These are phyloP conservation scores for Symbiodinium pilosum DNA, from an alignment of 73 alveolate genomes.

Conservation along the genomic window DNA sequence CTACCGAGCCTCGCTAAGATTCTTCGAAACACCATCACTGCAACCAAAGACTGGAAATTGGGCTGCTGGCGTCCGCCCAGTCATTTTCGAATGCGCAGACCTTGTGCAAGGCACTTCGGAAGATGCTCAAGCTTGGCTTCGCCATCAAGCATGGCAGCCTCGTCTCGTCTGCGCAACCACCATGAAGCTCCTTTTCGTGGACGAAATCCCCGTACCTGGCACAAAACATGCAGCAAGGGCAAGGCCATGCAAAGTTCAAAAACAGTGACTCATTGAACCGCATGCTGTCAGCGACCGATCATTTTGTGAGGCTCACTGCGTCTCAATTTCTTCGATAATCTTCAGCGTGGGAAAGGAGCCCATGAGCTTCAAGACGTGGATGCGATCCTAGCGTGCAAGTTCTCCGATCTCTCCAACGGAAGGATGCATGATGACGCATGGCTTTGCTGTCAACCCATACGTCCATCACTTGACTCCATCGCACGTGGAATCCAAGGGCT, in stretches of 20 bases:
- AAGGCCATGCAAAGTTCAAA: not conserved
- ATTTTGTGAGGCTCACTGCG: slow-evolving; percentile 26
- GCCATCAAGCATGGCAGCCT: not conserved
- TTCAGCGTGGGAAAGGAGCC: slow-evolving; percentile 49
- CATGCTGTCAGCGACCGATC: not conserved
- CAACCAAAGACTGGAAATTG: too few relatives aligned
- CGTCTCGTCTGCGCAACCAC: slow-evolving; percentile 53
- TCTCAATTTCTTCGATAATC: slow-evolving; percentile 70
- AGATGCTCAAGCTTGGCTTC: not conserved
- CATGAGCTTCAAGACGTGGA: slow-evolving; percentile 85
- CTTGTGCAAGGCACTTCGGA: not conserved
- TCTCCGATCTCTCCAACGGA: too few relatives aligned
- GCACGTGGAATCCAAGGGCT: not conserved
- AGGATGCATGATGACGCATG: too few relatives aligned
- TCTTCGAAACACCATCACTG: too few relatives aligned
- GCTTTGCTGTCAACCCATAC: too few relatives aligned
- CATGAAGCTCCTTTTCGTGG: slow-evolving; percentile 56
- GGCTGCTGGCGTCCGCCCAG: not conserved
- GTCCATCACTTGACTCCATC: too few relatives aligned
- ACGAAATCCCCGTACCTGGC: slow-evolving; percentile 82
- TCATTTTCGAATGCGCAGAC: slow-evolving; percentile 25
- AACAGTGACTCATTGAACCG: not conserved
- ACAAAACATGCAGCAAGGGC: not conserved
- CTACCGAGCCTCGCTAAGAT: too few relatives aligned
- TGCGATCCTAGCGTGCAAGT: slow-evolving; percentile 30